phyloP scores from a whole-genome alignment of 345 rosid species.

The Rhodomyrtus tomentosa region DNA sequence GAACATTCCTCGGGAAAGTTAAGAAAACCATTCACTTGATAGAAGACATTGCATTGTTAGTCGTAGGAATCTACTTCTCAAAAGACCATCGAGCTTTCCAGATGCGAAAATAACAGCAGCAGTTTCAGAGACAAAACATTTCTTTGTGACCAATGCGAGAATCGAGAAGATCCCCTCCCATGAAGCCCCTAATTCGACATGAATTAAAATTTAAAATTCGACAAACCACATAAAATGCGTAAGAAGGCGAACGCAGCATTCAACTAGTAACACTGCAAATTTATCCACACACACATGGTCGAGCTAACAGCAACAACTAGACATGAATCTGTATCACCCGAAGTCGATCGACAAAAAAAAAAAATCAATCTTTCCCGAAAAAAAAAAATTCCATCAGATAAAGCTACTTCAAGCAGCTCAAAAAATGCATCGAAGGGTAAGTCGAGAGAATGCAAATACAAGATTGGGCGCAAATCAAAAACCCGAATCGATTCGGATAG shows the following conservation, averaged over 20 bases:
- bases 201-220: background rate
- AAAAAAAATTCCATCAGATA: background rate
- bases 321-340: background rate
- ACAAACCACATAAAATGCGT: background rate
- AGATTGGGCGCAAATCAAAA: too few relatives aligned
- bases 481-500: background rate
- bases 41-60: background rate
- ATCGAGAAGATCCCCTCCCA: background rate
- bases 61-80: background rate
- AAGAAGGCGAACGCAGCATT: background rate
- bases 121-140: background rate
- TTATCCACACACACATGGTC: background rate
- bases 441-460: background rate
- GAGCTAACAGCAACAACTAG: background rate
- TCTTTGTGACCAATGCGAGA: background rate
- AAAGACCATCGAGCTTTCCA: background rate
- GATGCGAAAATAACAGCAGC: background rate
- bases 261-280: background rate
- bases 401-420: background rate
- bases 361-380: background rate
- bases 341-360: background rate
- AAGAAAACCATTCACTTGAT: background rate
- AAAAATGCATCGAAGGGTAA: background rate
- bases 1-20: background rate
- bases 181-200: background rate